A percentile compares a stretch with the other conserved stretches of the same genome.
These are phyloP conservation scores for Cyphellophora attinorum DNA, from an alignment of 2,329 filamentous ascomycete species.

Conservation along the genomic window DNA sequence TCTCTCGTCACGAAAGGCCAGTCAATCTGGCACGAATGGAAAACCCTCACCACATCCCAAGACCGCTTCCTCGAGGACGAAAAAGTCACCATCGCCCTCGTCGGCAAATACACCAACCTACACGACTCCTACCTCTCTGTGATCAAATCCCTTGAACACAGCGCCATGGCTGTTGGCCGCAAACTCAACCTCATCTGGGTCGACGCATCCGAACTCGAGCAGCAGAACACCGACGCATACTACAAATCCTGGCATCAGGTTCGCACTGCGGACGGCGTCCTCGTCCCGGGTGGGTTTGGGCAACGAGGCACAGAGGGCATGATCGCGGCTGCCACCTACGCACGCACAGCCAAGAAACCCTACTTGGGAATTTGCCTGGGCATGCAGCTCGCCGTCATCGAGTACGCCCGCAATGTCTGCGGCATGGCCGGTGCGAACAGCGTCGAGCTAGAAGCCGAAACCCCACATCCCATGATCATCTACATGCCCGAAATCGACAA, in stretches of 20 bases:
- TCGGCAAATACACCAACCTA: slow-evolving; percentile 82
- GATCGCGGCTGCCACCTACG: slow-evolving; percentile 79
- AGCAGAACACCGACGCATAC: slow-evolving; percentile 51
- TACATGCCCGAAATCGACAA: slow-evolving; percentile 87
- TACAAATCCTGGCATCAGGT: slow-evolving; percentile 80
- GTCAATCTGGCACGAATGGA: slow-evolving; percentile 72
- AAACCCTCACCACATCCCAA: slow-evolving; percentile 56
- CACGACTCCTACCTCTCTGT: slow-evolving; percentile 81
- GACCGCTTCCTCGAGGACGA: slow-evolving; percentile 50
- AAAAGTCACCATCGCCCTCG: slow-evolving; percentile 69
- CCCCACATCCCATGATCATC: slow-evolving; percentile 65
- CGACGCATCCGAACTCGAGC: slow-evolving; percentile 75
- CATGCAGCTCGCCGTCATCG: slow-evolving; percentile 87
- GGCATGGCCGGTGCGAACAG: slow-evolving; percentile 49
- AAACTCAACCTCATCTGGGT: slow-evolving; percentile 77
- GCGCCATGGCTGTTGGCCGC: slow-evolving; percentile 73
- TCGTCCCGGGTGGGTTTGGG: slow-evolving; percentile 63
- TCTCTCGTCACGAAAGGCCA: slow-evolving; percentile 53
- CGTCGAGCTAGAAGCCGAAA: slow-evolving; percentile 44
- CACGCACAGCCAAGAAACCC: slow-evolving; percentile 68
- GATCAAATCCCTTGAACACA: slow-evolving; percentile 80
- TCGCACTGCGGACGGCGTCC: slow-evolving; percentile 52
- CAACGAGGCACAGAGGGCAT: slow-evolving; percentile 77
- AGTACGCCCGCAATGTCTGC: slow-evolving; percentile 70
- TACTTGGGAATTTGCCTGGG: slow-evolving; percentile 87